These are phyloP conservation scores for Calocera cornea DNA, from an alignment of 768 basidiomycete genomes.

Conservation along the genomic window DNA sequence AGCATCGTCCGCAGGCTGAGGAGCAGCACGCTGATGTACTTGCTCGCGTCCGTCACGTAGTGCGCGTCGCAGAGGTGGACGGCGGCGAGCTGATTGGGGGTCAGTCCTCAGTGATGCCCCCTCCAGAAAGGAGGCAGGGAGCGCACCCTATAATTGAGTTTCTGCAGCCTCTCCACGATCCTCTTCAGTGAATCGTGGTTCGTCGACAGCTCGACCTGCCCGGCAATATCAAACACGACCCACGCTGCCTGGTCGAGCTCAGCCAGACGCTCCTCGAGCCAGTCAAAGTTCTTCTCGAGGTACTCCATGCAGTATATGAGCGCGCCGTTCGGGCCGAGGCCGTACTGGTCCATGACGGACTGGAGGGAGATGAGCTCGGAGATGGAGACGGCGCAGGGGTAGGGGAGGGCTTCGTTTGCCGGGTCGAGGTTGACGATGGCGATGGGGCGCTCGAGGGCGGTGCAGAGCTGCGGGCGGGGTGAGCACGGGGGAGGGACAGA, in stretches of 20 bases:
- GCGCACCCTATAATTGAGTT: conserved; percentile 74
- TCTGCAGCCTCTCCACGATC: conserved; percentile 57
- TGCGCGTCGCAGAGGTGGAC: conserved; percentile 95
- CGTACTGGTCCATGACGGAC: conserved; percentile 72
- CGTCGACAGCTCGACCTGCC: conserved; percentile 94
- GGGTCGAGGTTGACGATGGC: conserved; percentile 92
- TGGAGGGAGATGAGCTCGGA: conserved; percentile 71
- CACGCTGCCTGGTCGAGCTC: conserved; percentile 65
- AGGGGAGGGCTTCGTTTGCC: conserved; percentile 78
- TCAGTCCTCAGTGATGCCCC: too few species aligned
- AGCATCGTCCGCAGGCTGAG: conserved; percentile 92
- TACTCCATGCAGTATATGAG: conserved; percentile 97
- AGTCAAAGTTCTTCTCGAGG: conserved; percentile 84
- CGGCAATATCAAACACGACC: conserved; percentile 88
- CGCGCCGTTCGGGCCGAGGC: conserved; percentile 87
- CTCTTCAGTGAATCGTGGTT: conserved; percentile 82
- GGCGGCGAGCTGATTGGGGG: conserved; percentile 79
- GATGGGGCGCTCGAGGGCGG: conserved; percentile 72
- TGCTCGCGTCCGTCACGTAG: conserved; percentile 89
- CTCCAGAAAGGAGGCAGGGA: conserved; percentile 14
- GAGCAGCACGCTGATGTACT: conserved; percentile 85
- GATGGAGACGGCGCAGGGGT: conserved; percentile 82
- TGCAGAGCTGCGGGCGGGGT: conserved; percentile 41
- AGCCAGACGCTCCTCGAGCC: conserved; percentile 28
- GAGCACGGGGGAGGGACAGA: not conserved